A percentile compares a stretch with the other conserved stretches of the same genome.
Evolutionary conservation across 2,329 filamentous ascomycete species (phyloP).

Genomic region (Penicillium sp.): DNA sequence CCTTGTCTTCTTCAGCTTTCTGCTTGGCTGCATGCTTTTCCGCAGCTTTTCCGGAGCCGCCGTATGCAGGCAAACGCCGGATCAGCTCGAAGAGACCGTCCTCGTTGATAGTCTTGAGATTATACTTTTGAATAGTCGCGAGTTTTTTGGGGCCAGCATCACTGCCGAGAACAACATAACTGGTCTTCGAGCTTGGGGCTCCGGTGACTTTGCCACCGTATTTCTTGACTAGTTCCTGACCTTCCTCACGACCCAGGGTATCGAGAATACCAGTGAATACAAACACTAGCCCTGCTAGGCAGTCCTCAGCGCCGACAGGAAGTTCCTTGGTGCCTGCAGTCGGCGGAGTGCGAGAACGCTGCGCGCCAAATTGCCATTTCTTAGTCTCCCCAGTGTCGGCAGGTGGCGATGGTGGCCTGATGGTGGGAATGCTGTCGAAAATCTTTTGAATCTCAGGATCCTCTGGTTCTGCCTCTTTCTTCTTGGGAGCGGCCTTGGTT

Average conservation of each 20-base stretch:
- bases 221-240: conserved; percentile 81
- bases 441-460: conserved; percentile 78
- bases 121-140: conserved; percentile 76
- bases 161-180: conserved; percentile 84
- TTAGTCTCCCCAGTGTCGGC: conserved; percentile 64
- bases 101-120: conserved; percentile 91
- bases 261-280: conserved; percentile 92
- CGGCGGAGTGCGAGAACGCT: conserved; percentile 65
- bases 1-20: conserved; percentile 79
- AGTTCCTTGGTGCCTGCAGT: conserved; percentile 69
- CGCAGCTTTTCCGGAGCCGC: conserved; percentile 84
- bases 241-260: conserved; percentile 81
- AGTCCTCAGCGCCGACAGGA: conserved; percentile 84
- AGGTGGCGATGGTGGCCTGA: conserved; percentile 83
- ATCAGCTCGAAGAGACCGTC: conserved; percentile 89
- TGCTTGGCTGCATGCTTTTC: conserved; percentile 84
- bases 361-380: conserved; percentile 79
- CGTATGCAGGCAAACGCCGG: conserved; percentile 76
- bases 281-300: conserved; percentile 84
- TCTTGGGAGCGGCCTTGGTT: conserved; percentile 65
- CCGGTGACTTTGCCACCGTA: conserved; percentile 90
- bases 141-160: conserved; percentile 95
- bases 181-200: conserved; percentile 89
- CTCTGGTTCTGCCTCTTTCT: conserved; percentile 60
- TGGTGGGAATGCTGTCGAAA: conserved; percentile 80